Conservation (phyloP, 805 yeast genomes). For the Ogataea paradorogensis region DNA sequence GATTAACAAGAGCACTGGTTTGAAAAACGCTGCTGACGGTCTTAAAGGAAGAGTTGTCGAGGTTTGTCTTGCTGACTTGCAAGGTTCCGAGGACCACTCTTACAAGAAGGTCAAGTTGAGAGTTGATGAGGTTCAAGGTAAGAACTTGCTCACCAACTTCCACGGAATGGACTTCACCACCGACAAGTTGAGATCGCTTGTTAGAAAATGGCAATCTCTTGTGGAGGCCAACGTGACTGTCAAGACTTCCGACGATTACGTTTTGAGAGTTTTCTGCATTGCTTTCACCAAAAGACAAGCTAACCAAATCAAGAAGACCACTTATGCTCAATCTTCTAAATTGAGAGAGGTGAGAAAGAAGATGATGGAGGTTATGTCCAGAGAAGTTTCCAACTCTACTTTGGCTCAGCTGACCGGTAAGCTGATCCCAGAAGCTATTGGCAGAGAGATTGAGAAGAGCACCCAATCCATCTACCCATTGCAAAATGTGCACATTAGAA, state of each 20-base stretch:
- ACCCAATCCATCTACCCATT: conserved; percentile 94
- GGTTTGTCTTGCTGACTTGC: conserved; percentile 94
- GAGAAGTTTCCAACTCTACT: conserved; percentile 93
- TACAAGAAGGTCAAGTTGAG: conserved; percentile 96
- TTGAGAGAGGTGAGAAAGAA: conserved; percentile 96
- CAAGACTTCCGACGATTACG: conserved; percentile 97
- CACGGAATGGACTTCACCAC: conserved; percentile 98
- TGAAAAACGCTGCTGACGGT: conserved; percentile 96
- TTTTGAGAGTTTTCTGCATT: conserved; percentile 92
- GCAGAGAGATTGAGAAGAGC: conserved; percentile 97
- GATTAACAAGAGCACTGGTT: conserved; percentile 98
- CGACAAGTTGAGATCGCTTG: conserved; percentile 95
- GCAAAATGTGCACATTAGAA: conserved; percentile 98
- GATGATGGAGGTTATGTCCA: conserved; percentile 93
- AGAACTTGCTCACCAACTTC: conserved; percentile 98
- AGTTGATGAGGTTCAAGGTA: conserved; percentile 99
- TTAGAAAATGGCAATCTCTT: conserved; percentile 98
- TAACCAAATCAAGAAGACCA: conserved; percentile 95
- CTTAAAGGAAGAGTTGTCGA: conserved; percentile 97
- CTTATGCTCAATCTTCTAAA: conserved; percentile 97
- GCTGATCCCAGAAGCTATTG: conserved; percentile 98
- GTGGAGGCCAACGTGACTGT: conserved; percentile 98
- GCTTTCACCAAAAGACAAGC: conserved; percentile 98
- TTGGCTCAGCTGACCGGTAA: conserved; percentile 95
- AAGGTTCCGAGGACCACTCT: conserved; percentile 98